Evolutionary conservation across 495 filamentous ascomycete species (phyloP).

Genomic region (Trichocladium antarcticum): DNA sequence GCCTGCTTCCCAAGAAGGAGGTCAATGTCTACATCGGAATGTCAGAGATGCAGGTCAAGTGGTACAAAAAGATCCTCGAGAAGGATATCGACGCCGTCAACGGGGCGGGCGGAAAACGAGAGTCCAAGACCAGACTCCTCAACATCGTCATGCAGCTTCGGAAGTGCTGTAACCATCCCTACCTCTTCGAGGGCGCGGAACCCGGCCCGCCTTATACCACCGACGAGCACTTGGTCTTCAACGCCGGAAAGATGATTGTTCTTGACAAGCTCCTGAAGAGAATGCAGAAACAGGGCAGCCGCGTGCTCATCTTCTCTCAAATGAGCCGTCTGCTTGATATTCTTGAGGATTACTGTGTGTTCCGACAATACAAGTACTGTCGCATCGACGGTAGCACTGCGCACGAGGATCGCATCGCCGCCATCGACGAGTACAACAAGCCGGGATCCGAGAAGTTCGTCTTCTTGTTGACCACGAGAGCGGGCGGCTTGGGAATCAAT

Average conservation of each 20-base stretch:
- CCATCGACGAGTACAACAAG: conserved; percentile 98
- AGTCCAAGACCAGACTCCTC: conserved; percentile 97
- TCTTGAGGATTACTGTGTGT: conserved; percentile 95
- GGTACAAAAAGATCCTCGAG: conserved; percentile 98
- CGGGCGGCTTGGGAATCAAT: conserved; percentile 97
- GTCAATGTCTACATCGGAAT: conserved; percentile 95
- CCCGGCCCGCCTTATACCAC: conserved; percentile 96
- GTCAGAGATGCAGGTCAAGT: conserved; percentile 98
- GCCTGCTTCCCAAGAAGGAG: conserved; percentile 92
- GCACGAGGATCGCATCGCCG: conserved; percentile 93
- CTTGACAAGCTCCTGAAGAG: conserved; percentile 83
- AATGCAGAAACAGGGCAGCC: conserved; percentile 73
- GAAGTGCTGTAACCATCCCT: conserved; percentile 98
- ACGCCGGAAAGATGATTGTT: conserved; percentile 95
- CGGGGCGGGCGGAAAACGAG: conserved; percentile 86
- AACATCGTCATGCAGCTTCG: conserved; percentile 99
- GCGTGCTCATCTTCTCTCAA: conserved; percentile 96
- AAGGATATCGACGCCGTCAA: conserved; percentile 99
- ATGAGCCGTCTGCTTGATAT: conserved; percentile 98
- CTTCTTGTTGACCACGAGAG: conserved; percentile 93
- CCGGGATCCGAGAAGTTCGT: conserved; percentile 92
- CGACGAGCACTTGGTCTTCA: conserved; percentile 88
- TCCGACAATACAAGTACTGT: conserved; percentile 89
- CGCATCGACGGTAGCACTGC: conserved; percentile 96
- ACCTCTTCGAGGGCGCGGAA: conserved; percentile 96